Percentiles rank a stretch among this genome's conserved stretches.
Conservation (phyloP, 2,329 filamentous ascomycete species). For the Ascochyta viciae-villosae region DNA sequence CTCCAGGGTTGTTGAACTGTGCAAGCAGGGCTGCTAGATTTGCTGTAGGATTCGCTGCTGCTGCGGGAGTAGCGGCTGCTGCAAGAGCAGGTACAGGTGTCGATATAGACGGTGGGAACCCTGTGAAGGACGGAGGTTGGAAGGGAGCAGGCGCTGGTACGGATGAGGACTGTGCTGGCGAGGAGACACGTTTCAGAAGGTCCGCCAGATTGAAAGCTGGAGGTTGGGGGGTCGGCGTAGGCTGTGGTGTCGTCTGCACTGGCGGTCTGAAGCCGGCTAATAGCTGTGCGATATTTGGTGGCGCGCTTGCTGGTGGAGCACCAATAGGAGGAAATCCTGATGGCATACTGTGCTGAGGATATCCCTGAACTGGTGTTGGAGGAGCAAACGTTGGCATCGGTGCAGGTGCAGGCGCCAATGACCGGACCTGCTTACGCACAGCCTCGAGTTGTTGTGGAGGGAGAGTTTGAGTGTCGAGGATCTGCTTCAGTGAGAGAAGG, state of each 20-base stretch:
- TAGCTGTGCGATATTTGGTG: constrained; percentile 41
- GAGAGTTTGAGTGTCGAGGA: constrained; percentile 79
- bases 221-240: constrained; percentile 28
- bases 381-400: constrained; percentile 45
- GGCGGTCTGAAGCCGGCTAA: constrained; percentile 36
- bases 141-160: constrained; percentile 35
- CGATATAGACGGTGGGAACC: constrained; percentile 29
- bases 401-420: constrained; percentile 70
- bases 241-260: constrained; percentile 28
- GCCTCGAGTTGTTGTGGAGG: constrained; percentile 81
- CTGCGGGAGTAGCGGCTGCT: constrained; percentile 33
- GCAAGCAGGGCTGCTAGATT: constrained; percentile 44
- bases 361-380: constrained; percentile 39
- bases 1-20: constrained; percentile 38
- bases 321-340: constrained; percentile 24
- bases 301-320: constrained; percentile 28
- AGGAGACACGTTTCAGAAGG: constrained; percentile 38
- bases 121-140: constrained; percentile 37
- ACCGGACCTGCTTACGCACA: constrained; percentile 84
- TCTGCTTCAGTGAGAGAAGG: constrained; percentile 81
- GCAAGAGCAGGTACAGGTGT: constrained; percentile 31
- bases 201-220: constrained; percentile 38
- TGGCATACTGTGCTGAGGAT: constrained; percentile 33
- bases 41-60: constrained; percentile 33
- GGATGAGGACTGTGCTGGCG: constrained; percentile 34